These are phyloP conservation scores for Allium cepa DNA, from an alignment of 106 monocot genomes.

Conservation along the genomic window DNA sequence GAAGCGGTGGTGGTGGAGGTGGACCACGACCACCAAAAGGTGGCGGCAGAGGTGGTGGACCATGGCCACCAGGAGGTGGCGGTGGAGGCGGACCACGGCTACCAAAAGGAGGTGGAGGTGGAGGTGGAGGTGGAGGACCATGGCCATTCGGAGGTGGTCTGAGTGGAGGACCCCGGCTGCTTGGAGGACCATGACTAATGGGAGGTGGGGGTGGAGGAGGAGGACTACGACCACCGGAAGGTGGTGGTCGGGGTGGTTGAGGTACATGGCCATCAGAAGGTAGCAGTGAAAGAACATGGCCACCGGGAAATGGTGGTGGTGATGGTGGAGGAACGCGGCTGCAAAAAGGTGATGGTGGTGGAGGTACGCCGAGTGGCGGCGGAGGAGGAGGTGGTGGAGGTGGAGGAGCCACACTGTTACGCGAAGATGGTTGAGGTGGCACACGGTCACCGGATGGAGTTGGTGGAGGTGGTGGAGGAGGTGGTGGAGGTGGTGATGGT, in stretches of 20 bases:
- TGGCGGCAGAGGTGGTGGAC: slow-evolving; percentile 13
- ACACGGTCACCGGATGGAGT: neutral
- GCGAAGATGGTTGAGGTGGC: neutral
- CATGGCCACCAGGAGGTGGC: slow-evolving; percentile 3
- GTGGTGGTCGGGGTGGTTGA: slow-evolving; percentile 31
- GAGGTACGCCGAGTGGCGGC: slow-evolving; percentile 12
- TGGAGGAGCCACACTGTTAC: neutral
- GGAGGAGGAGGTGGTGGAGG: slow-evolving; percentile 15
- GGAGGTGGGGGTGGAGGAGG: slow-evolving; percentile 11
- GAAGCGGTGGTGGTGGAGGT: slow-evolving; percentile 20
- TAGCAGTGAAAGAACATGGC: slow-evolving; percentile 14
- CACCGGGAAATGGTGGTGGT: slow-evolving; percentile 1
- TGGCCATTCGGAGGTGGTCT: neutral
- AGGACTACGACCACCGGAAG: neutral
- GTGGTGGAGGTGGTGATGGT: neutral
- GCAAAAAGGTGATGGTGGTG: slow-evolving; percentile 1
- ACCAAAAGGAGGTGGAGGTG: slow-evolving; percentile 5
- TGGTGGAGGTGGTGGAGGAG: neutral
- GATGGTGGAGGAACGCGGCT: slow-evolving; percentile 9
- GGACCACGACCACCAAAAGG: slow-evolving; percentile 1
- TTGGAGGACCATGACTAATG: neutral
- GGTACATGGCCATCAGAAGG: slow-evolving; percentile 15
- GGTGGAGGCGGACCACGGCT: slow-evolving; percentile 15
- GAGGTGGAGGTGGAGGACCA: slow-evolving; percentile 15
- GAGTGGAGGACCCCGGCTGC: neutral